Conservation (phyloP, 768 basidiomycete genomes). For the Dentipellis sp. region DNA sequence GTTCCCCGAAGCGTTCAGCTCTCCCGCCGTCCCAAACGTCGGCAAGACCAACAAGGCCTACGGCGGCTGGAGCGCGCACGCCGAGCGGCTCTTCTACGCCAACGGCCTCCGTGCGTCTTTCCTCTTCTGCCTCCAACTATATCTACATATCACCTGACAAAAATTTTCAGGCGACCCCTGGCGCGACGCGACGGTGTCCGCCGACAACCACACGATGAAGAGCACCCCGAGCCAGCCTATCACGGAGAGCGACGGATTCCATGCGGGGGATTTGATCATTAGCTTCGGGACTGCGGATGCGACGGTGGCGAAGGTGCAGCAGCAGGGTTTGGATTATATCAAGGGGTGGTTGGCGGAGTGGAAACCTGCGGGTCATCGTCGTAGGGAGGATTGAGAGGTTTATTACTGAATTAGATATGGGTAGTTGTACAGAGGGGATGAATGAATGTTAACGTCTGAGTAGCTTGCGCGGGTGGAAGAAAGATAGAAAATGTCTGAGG, state of each 20-base stretch:
- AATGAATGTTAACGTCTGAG: no score
- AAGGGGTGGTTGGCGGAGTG: background rate
- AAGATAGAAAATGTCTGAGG: no score
- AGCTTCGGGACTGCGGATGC: slow-evolving; percentile 34
- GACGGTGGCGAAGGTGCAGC: background rate
- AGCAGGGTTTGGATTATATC: background rate
- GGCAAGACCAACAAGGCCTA: slow-evolving; percentile 11
- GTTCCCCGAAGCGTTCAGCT: slow-evolving; percentile 14
- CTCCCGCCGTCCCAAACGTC: slow-evolving; percentile 8
- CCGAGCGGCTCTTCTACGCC: slow-evolving; percentile 16
- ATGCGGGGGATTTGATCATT: slow-evolving; percentile 49
- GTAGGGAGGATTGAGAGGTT: no score
- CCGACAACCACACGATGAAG: slow-evolving; percentile 32
- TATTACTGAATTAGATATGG: slow-evolving; percentile 15
- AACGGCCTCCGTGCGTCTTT: slow-evolving; percentile 8
- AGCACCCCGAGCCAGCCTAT: slow-evolving; percentile 51
- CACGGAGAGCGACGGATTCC: slow-evolving; percentile 52
- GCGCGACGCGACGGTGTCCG: slow-evolving; percentile 61
- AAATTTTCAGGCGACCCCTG: slow-evolving; percentile 49
- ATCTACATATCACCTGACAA: background rate
- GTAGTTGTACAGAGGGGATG: no score
- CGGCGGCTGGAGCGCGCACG: slow-evolving; percentile 16
- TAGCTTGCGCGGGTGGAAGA: no score
- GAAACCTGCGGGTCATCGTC: background rate
- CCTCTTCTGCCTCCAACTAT: background rate